A percentile compares a stretch with the other conserved stretches of the same genome.
These are phyloP conservation scores for Wickerhamomyces chambardii DNA, from an alignment of 805 yeast species.

Conservation along the genomic window DNA sequence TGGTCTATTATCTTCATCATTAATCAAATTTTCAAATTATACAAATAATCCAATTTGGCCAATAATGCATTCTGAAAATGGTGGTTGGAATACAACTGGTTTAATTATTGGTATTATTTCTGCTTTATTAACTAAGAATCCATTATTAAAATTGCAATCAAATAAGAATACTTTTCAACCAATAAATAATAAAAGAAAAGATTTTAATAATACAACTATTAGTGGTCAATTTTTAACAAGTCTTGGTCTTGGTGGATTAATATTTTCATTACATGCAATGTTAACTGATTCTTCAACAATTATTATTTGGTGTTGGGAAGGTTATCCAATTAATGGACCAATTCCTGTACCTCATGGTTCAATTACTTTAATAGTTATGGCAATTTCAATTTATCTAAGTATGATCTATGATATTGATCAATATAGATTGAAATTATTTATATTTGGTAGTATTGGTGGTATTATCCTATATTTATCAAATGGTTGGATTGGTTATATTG, in stretches of 20 bases:
- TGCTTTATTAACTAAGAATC: conserved; percentile 50
- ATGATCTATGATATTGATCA: conserved; percentile 13
- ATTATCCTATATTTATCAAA: conserved; percentile 35
- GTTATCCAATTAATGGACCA: conserved; percentile 83
- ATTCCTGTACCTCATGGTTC: conserved; percentile 78
- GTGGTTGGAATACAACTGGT: conserved; percentile 78
- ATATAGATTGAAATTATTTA: conserved; percentile 25
- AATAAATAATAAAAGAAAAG: conserved; percentile 6
- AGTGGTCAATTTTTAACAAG: conserved; percentile 39
- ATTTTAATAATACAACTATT: neutral
- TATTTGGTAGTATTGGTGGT: conserved; percentile 33
- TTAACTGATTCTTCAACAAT: conserved; percentile 79
- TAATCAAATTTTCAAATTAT: conserved; percentile 65
- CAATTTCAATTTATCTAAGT: conserved; percentile 46
- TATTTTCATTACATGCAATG: conserved; percentile 67
- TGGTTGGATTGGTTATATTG: conserved; percentile 70
- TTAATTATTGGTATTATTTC: conserved; percentile 51
- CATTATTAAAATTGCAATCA: neutral
- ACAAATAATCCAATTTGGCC: conserved; percentile 98
- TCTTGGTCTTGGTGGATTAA: conserved; percentile 66
- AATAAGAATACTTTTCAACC: conserved; percentile 1
- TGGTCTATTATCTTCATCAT: conserved; percentile 69
- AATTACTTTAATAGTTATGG: conserved; percentile 48
- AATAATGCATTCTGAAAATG: conserved; percentile 74
- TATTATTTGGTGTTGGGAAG: conserved; percentile 96